Base-by-base conservation (phyloP, 2,329 filamentous ascomycete genomes). In the Beauveria pseudobassiana region DNA sequence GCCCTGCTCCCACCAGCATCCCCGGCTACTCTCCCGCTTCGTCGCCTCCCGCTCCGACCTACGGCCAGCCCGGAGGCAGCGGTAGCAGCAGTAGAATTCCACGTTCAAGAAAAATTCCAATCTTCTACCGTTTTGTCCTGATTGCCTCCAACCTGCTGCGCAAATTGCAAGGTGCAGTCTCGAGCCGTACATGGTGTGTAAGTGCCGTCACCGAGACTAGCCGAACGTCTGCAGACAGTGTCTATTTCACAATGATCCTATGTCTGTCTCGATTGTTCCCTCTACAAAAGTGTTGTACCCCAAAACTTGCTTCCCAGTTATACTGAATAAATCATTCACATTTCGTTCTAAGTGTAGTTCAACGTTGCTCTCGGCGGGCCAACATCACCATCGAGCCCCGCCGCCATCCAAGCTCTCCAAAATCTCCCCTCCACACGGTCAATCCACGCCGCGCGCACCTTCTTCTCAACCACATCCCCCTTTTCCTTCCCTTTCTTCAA, bases 1-100 rank as follows among this genome's bases (percentile, higher is more conserved):
- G 57, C 24, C 59, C 62, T 12, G 62, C 46, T 28, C 64, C 64
- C 34, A 42, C 26, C 49, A 28, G 6, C 16, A 24, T 12, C 45
- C 18, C 49, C 6, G 45, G 50, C 34, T 40, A 38, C 46, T 24
- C 56, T n/a, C 20, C 57, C 46, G 16, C 34, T 48, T 38, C 53
- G 9, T 24, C 49, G 42, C 26, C 46, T 48, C 48, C 58, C 24
- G 40, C 26, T 12, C 58, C 57, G 20, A 56, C 34, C 22, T 59
- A 60, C 34, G 51, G 55, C 18, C 48, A 59, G 61, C 40, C 64
- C 22, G 49, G 52, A 26, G 53, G 26, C 34, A 5, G 34, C 12
- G 5, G 34, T 4, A 38, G 22, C 38, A 20, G 3, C 34, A 55
- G 40, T 28, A 22, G 20, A n/a, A 14, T 14, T 14, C 6, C 14